Base-by-base conservation (phyloP, 2,329 filamentous ascomycete species). In the Talaromyces sp. region DNA sequence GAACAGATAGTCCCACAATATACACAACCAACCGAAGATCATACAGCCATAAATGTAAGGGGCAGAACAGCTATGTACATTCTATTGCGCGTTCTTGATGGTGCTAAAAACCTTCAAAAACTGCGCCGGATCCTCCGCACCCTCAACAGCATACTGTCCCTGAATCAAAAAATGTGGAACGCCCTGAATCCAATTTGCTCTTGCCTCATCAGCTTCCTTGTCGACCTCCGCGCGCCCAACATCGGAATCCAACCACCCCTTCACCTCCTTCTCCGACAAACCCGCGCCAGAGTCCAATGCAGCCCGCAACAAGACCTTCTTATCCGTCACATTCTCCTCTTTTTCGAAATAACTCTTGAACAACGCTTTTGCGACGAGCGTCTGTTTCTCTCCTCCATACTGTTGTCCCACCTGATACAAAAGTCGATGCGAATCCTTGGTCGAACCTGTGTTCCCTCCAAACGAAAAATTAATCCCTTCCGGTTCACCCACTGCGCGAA, bases 391-490 rank as follows among this genome's bases (percentile, higher is more conserved):
- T 79, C 70, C 63, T 33, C 66, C 69, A 60, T 74, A 70, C 69
- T 85, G 87, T 73, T 73, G 80, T 72, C 82, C 87, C 14, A 59
- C 56, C 63, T 93, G 83, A 78, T 93, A 87, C 52, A 93, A 84
- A 66, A 94, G 73, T 3, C 92, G 86, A 76, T 96, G 92, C 64
- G 89, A 90, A 71, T 96, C 90, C 22, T 91, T 83, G 19, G 92
- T 94, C 72, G 89, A 90, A 57, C 93, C 93, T 6, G 87, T 87
- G 68, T 84, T 86, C 63, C 91, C 90, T 13, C 85, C 85, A 68
- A 89, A 90, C 24, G 85, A 85, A 78, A 96, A 96, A 58, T 85
- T 78, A 72, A 96, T 90, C 0, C 91, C 91, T 58, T 90, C 87
- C 24, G 81, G 78, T 43, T 81, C 79, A 16, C 91, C 91, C 24